A percentile compares a stretch with the other conserved stretches of the same genome.
These are phyloP conservation scores for Colletotrichum sp. DNA, from an alignment of 2,329 filamentous ascomycete genomes.

Conservation along the genomic window DNA sequence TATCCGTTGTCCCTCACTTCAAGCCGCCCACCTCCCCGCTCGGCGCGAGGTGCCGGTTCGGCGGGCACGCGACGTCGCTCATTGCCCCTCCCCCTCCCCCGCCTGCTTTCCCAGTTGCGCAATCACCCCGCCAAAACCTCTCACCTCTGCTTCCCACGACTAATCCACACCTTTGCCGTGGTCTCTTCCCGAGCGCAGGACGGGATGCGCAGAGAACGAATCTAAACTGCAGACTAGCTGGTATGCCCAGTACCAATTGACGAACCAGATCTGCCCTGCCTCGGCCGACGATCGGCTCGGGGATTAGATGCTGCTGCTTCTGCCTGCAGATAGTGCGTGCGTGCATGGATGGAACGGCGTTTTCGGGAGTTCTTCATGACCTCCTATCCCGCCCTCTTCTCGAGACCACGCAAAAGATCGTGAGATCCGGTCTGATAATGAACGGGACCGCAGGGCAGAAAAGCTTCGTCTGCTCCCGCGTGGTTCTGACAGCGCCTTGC, in stretches of 20 bases:
- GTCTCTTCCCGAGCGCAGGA: not conserved
- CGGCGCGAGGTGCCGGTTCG: not conserved
- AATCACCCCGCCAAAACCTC: not conserved
- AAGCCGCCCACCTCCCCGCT: not conserved
- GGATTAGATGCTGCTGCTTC: not conserved
- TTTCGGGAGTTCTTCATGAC: not conserved
- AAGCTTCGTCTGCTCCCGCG: not conserved
- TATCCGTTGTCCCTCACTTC: not conserved
- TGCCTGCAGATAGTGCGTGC: not conserved
- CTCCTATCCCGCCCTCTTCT: not conserved
- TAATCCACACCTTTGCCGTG: not conserved
- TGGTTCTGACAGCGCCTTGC: not conserved
- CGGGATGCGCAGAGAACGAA: not conserved
- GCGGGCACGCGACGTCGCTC: not conserved
- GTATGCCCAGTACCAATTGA: not conserved
- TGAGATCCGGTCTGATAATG: not conserved
- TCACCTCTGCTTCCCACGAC: not conserved
- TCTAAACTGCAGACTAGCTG: not conserved
- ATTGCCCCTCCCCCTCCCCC: not conserved
- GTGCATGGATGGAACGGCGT: not conserved
- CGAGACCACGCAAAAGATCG: not conserved
- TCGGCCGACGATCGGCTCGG: constrained; percentile 1
- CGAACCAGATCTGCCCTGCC: not conserved
- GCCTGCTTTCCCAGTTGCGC: not conserved
- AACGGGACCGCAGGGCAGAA: not conserved